phyloP scores from a whole-genome alignment of 1,284 basidiomycete genomes.

The Leccinum griseonigrum region DNA sequence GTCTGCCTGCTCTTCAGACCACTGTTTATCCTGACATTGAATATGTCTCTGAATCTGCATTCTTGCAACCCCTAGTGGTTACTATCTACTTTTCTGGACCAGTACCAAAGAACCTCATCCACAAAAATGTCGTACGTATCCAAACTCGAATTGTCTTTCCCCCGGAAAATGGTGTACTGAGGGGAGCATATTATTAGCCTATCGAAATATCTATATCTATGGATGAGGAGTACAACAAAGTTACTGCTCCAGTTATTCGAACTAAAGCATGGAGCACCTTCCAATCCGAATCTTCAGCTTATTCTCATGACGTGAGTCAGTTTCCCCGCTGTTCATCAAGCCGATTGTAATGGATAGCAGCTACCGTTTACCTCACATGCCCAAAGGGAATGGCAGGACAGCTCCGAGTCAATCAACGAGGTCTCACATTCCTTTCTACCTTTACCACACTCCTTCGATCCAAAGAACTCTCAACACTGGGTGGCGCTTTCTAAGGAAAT shows the following conservation, averaged over 20 bases:
- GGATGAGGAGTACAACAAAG: not conserved
- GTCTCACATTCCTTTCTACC: not conserved
- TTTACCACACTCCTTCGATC: not conserved
- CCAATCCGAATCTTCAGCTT: not conserved
- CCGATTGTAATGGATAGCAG: not conserved
- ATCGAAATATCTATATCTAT: not conserved
- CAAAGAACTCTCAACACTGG: not conserved
- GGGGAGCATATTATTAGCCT: not conserved
- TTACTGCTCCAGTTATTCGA: not conserved
- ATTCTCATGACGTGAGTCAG: not conserved
- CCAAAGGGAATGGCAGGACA: not conserved
- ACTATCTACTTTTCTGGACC: not conserved
- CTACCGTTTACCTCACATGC: not conserved
- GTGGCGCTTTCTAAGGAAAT: not conserved
- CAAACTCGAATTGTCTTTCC: not conserved
- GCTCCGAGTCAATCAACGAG: not conserved
- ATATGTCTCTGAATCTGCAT: not conserved
- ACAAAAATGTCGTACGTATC: not conserved
- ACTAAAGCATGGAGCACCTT: not conserved
- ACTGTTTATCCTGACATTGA: not conserved
- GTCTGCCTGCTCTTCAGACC: not conserved
- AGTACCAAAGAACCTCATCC: not conserved
- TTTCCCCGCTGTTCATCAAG: not conserved
- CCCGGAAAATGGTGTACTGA: not conserved
- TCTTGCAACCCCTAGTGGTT: not conserved